Conservation (phyloP, 2,329 filamentous ascomycete species). For the Aspergillus transmontanensis region DNA sequence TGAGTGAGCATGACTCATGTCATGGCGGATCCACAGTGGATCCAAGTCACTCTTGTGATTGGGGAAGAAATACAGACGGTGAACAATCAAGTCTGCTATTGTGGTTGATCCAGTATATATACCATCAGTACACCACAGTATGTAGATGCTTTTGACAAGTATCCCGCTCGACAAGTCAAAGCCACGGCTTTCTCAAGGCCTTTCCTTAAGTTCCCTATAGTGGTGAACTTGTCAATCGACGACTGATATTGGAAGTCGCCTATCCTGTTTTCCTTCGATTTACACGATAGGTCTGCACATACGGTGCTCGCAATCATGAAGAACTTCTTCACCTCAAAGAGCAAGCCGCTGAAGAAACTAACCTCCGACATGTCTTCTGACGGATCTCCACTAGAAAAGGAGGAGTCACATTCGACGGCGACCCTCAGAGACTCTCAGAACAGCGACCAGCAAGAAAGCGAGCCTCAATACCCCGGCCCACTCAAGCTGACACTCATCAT, state of each 20-base stretch:
- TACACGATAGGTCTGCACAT: background rate
- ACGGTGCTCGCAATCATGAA: background rate
- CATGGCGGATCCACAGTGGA: background rate
- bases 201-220: background rate
- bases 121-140: background rate
- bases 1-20: constrained; percentile 8
- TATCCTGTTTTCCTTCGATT: too few species aligned
- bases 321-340: background rate
- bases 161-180: background rate
- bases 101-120: background rate
- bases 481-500: constrained; percentile 15
- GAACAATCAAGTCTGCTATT: too few species aligned
- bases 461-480: background rate
- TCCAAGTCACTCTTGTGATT: background rate
- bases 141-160: background rate
- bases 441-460: background rate
- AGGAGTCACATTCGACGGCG: background rate
- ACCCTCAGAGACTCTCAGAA: background rate
- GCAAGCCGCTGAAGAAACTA: too few species aligned
- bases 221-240: background rate
- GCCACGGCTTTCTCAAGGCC: too few species aligned
- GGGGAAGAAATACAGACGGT: background rate
- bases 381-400: background rate
- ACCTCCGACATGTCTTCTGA: background rate
- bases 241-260: background rate